Conservation (phyloP, 2,329 filamentous ascomycete species). For the Talaromyces islandicus region DNA sequence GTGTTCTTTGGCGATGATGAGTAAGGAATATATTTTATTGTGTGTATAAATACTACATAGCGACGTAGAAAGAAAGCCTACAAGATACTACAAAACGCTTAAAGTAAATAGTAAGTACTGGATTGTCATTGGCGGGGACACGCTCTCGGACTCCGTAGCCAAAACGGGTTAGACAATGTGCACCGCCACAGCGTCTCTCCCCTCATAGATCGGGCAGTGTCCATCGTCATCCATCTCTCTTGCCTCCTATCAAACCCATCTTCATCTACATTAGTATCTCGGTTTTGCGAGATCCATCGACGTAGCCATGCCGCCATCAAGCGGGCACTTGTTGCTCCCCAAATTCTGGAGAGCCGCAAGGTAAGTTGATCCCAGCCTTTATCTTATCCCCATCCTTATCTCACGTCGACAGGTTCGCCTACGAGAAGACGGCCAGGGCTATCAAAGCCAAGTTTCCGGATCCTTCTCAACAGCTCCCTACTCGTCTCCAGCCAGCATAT, state of each 20-base stretch:
- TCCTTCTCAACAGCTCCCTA: slow-evolving; percentile 30
- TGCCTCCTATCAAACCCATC: slow-evolving; percentile 9
- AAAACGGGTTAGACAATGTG: background rate
- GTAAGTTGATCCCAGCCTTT: slow-evolving; percentile 25
- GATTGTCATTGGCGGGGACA: background rate
- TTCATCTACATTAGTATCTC: slow-evolving; percentile 5
- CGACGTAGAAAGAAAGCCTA: background rate
- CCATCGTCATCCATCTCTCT: slow-evolving; percentile 7
- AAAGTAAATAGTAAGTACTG: background rate
- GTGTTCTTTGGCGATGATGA: slow-evolving; percentile 82
- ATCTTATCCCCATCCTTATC: background rate
- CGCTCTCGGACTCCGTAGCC: background rate
- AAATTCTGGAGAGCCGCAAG: slow-evolving; percentile 44
- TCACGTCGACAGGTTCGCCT: slow-evolving; percentile 35
- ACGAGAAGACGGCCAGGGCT: slow-evolving; percentile 41
- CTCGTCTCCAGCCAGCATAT: slow-evolving; percentile 55
- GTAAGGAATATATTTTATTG: slow-evolving; percentile 35
- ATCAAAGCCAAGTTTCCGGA: slow-evolving; percentile 39
- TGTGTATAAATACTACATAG: background rate
- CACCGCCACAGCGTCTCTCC: slow-evolving; percentile 12
- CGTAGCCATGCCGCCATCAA: slow-evolving; percentile 41
- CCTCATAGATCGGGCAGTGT: slow-evolving; percentile 21
- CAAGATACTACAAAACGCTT: background rate
- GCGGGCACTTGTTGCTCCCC: slow-evolving; percentile 45
- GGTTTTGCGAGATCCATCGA: slow-evolving; percentile 3